Evolutionary conservation across 768 basidiomycete species (phyloP), one percentile per base, ranked within the genome.

Genomic region (Rhodotorula toruloides): DNA sequence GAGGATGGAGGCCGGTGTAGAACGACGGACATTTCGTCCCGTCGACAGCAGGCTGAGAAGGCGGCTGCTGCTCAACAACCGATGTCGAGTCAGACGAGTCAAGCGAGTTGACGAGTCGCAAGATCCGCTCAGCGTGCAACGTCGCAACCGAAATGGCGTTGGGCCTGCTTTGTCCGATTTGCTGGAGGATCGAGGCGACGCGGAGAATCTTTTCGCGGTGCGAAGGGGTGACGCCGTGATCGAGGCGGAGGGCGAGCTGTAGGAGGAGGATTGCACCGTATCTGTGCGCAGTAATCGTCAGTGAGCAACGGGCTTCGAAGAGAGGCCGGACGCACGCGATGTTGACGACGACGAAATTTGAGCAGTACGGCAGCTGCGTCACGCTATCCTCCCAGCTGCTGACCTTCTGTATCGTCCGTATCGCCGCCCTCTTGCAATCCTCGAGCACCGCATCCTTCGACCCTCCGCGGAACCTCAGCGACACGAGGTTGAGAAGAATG

Each of bases 181-280:
- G 46, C 34, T 47, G 46, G 34, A 58, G 46, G 8, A 49, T 22
- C 2, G 34, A 10, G 5, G 57, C 44, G 16, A 58, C 25, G 1
- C 55, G 55, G 11, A 56, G 43, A 8, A 44, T 27, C 39, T 43
- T 54, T 21, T 4, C n/a, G 4, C 22, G 42, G 6, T 32, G 3
- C 7, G 16, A 11, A 29, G 29, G 17, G 19, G 27, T 25, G 19
- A 34, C 27, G 31, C 29, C 43, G 19, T 44, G 31, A 7, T 44
- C 21, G 21, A 56, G 44, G 29, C 55, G 55, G 14, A 12, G 42
- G 4, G 55, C 3, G 31, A 58, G 44, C 12, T 40, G 46, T 9
- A 58, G 57, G 25, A 58, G 47, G n/a, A 58, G 46, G n/a, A 49
- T 37, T 7, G 57, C 46, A 37, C 46, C 46, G 46, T 58, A 58